Evolutionary conservation across 2,329 filamentous ascomycete species (phyloP), one percentile per base, ranked within the genome.

Genomic region (Mollisiaceae sp.): DNA sequence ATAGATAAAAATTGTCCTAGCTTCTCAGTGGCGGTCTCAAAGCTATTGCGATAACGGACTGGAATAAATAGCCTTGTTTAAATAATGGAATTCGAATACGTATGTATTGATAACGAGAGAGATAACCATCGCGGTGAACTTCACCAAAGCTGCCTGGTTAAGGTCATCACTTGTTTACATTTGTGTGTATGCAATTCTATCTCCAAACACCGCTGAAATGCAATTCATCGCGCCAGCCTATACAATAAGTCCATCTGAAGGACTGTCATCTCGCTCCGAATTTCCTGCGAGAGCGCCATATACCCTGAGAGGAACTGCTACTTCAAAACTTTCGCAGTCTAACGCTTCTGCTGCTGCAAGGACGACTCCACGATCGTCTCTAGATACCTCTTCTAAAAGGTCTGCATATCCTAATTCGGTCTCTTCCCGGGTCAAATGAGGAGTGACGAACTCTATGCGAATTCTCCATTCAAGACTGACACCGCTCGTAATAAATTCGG

Each of bases 401-500:
- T 79, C 79, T 24, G 74, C 79, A 67, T 74, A 75, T 4, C 71
- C 67, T 8, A 79, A 76, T 27, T 74, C 71, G 9, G 73, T 68
- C 50, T 81, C 79, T 43, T 76, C 73, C 38, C 78, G 76, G 47
- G 72, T 68, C 45, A 85, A 76, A 20, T 84, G 86, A 6, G 91
- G 89, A 6, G 94, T 94, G 32, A 97, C 93, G 78, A 99, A 99
- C 78, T 98, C 94, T 65, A 99, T 88, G 1, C 92, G 84, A 39
- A 99, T 82, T 76, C 91, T 91, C 95, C 95, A 99, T 70, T 93
- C 91, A 32, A 97, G 81, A 69, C 87, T 91, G 4, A 99, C 87
- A 1, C 94, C 94, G 67, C 89, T 97, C 0, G 95, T 99, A 56
- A 96, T 86, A 71, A 99, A 97, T 69, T 95, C 93, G 0, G 95